These are phyloP conservation scores for Mycena galericulata DNA, from an alignment of 768 basidiomycete species.

Conservation along the genomic window DNA sequence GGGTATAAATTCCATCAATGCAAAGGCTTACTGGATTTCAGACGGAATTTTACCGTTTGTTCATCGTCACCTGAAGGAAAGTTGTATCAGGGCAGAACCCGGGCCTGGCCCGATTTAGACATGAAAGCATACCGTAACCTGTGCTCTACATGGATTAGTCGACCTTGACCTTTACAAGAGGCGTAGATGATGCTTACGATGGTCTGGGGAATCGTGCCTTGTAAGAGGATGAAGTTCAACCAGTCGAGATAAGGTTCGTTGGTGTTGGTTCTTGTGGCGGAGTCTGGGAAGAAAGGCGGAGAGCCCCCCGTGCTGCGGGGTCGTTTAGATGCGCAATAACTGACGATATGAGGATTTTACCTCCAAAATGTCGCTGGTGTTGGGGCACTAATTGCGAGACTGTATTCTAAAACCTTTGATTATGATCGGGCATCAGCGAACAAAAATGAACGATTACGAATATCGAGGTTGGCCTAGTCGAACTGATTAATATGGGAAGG, in stretches of 20 bases:
- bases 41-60: too few relatives aligned
- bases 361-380: conserved; percentile 73
- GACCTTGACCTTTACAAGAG: too few relatives aligned
- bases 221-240: conserved; percentile 57
- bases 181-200: too few relatives aligned
- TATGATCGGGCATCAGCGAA: background rate
- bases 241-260: conserved; percentile 69
- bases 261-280: conserved; percentile 52
- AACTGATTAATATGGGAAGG: background rate
- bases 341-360: conserved; percentile 42
- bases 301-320: conserved; percentile 74
- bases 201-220: conserved; percentile 55
- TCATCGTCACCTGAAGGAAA: too few relatives aligned
- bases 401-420: conserved; percentile 54
- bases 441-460: conserved; percentile 43
- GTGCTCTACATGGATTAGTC: conserved; percentile 46
- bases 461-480: conserved; percentile 75
- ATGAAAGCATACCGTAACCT: conserved; percentile 49
- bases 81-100: too few relatives aligned
- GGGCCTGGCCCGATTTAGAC: too few relatives aligned
- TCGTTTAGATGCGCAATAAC: conserved; percentile 34
- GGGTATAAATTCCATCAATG: too few relatives aligned
- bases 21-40: too few relatives aligned
- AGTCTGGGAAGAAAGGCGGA: conserved; percentile 70
- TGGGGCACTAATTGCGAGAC: conserved; percentile 66